phyloP scores from a whole-genome alignment of 2,329 filamentous ascomycete species.

The Capronia epimyces region DNA sequence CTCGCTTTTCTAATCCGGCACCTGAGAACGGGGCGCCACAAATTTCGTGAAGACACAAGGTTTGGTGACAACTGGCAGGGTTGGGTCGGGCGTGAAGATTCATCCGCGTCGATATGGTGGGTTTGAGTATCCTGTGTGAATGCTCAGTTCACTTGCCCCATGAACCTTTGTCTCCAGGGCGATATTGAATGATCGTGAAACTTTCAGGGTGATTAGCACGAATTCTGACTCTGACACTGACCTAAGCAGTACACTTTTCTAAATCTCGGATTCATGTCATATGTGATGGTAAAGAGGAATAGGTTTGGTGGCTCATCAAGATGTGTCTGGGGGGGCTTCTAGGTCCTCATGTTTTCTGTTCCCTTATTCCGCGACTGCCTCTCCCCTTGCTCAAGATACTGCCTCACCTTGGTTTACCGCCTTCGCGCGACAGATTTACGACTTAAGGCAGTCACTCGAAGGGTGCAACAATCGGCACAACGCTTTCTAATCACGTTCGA shows the following conservation, averaged over 20 bases:
- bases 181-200: background rate
- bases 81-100: too few relatives aligned
- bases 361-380: background rate
- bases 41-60: too few relatives aligned
- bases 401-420: too few relatives aligned
- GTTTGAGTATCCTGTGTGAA: too few relatives aligned
- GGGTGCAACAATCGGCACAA: background rate
- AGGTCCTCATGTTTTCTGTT: background rate
- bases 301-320: background rate
- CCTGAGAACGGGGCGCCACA: too few relatives aligned
- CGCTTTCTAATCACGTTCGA: background rate
- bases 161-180: background rate
- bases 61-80: too few relatives aligned
- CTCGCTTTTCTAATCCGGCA: too few relatives aligned
- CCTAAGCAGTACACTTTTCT: background rate
- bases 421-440: too few relatives aligned
- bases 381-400: background rate
- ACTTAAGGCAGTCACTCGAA: too few relatives aligned
- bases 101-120: too few relatives aligned
- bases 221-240: background rate
- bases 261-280: background rate
- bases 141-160: background rate
- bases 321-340: background rate
- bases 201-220: background rate
- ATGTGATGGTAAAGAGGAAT: background rate